phyloP scores from a whole-genome alignment of 495 filamentous ascomycete species.

The Annulohypoxylon stygium region DNA sequence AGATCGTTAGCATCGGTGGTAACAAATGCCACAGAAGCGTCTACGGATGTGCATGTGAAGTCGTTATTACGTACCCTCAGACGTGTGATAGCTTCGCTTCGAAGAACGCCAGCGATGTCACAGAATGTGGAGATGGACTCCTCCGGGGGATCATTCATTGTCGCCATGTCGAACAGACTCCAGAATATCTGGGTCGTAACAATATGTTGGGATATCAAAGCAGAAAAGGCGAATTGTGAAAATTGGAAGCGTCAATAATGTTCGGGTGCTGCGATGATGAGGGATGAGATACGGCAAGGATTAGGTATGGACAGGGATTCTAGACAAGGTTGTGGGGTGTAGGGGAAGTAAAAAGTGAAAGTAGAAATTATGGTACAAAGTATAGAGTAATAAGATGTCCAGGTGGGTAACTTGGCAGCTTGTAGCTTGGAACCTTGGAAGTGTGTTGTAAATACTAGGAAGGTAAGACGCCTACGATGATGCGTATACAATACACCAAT shows the following conservation, averaged over 20 bases:
- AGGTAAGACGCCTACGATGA: not conserved
- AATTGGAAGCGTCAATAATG: not conserved
- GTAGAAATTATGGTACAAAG: too few relatives aligned
- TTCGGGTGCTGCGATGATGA: not conserved
- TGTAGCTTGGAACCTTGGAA: too few relatives aligned
- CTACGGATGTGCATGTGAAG: conserved; percentile 2
- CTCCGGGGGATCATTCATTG: conserved; percentile 46
- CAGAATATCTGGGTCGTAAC: not conserved
- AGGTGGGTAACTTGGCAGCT: too few relatives aligned
- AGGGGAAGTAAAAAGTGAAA: not conserved
- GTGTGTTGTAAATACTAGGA: too few relatives aligned
- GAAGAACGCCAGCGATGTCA: conserved; percentile 49
- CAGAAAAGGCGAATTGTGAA: conserved; percentile 1
- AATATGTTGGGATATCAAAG: not conserved
- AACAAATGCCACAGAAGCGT: not conserved
- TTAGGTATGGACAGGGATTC: not conserved
- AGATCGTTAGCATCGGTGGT: conserved; percentile 9
- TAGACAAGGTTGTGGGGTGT: not conserved
- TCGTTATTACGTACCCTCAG: conserved; percentile 53
- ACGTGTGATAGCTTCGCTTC: conserved; percentile 52
- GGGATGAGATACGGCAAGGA: not conserved
- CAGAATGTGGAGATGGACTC: conserved; percentile 48
- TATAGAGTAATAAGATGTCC: too few relatives aligned
- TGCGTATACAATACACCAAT: too few relatives aligned
- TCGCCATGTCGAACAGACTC: conserved; percentile 50